Percentiles rank a stretch among this genome's conserved stretches.
phyloP scores from a whole-genome alignment of 148 eudicot genomes.

The Silene uniflora region DNA sequence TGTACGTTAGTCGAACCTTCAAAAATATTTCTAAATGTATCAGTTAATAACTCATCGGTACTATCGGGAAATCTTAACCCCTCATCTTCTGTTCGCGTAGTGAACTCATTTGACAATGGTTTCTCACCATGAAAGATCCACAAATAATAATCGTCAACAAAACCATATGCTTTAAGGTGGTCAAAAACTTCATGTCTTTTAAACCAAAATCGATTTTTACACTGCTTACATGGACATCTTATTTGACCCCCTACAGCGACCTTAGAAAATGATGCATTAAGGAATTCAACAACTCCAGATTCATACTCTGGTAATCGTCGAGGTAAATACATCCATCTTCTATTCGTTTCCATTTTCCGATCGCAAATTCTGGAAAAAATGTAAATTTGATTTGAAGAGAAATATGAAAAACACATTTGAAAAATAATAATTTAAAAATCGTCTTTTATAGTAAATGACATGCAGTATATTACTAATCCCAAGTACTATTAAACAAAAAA shows the following conservation, averaged over 20 bases:
- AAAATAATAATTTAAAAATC: no score
- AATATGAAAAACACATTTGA: no score
- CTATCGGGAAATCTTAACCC: background rate
- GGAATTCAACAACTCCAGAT: background rate
- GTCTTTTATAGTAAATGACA: no score
- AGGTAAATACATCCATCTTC: slow-evolving; percentile 15
- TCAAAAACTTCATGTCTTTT: background rate
- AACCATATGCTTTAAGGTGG: background rate
- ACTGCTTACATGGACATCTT: slow-evolving; percentile 8
- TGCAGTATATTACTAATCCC: no score
- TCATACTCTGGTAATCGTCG: slow-evolving; percentile 3
- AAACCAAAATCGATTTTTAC: slow-evolving; percentile 10
- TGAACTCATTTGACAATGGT: background rate
- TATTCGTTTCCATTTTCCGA: background rate
- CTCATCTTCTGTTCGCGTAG: background rate
- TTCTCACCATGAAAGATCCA: background rate
- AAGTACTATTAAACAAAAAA: no score
- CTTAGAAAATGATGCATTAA: slow-evolving; percentile 8
- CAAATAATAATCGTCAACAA: background rate
- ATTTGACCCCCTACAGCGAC: slow-evolving; percentile 7
- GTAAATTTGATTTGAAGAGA: no score
- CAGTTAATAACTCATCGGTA: background rate
- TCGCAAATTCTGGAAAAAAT: background rate
- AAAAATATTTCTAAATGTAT: background rate
- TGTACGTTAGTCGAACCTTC: background rate